These are phyloP conservation scores for Achaetomium macrosporum DNA, from an alignment of 2,329 filamentous ascomycete genomes.

Conservation along the genomic window DNA sequence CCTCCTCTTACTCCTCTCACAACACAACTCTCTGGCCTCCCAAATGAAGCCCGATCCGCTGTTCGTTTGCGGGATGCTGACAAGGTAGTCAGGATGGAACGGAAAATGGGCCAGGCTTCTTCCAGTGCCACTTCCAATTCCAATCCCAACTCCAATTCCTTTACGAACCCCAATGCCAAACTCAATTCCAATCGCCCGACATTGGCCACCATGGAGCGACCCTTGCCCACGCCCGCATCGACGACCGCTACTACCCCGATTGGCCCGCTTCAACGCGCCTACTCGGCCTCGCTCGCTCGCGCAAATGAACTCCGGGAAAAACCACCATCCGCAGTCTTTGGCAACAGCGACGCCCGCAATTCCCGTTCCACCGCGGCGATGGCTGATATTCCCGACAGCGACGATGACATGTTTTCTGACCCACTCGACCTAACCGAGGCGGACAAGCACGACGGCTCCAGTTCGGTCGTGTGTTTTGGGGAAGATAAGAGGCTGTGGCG, in stretches of 20 bases:
- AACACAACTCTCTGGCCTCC: not conserved
- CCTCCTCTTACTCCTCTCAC: not conserved
- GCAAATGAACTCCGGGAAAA: conserved; percentile 20
- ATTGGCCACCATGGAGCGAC: conserved; percentile 38
- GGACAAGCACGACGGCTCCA: conserved; percentile 19
- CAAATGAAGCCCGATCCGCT: not conserved
- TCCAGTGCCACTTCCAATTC: conserved; percentile 19
- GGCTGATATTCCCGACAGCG: not conserved
- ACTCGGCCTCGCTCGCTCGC: conserved; percentile 31
- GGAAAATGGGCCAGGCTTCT: conserved; percentile 40
- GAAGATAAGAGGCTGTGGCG: conserved; percentile 39
- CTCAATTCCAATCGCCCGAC: conserved; percentile 41
- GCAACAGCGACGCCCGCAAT: not conserved
- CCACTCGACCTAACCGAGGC: conserved; percentile 21
- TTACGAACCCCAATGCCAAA: conserved; percentile 16
- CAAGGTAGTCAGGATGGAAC: conserved; percentile 27
- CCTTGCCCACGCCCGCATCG: conserved; percentile 38
- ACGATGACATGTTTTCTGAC: conserved; percentile 22
- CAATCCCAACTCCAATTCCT: no score
- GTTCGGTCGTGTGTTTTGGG: conserved; percentile 30
- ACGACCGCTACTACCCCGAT: conserved; percentile 26
- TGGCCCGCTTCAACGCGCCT: conserved; percentile 32
- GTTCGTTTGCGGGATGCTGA: conserved; percentile 5
- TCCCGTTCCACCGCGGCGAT: conserved; percentile 5
- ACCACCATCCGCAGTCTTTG: conserved; percentile 8